A percentile compares a stretch with the other conserved stretches of the same genome.
These are phyloP conservation scores for Hymenoscyphus scutula DNA, from an alignment of 2,329 filamentous ascomycete genomes.

Conservation along the genomic window DNA sequence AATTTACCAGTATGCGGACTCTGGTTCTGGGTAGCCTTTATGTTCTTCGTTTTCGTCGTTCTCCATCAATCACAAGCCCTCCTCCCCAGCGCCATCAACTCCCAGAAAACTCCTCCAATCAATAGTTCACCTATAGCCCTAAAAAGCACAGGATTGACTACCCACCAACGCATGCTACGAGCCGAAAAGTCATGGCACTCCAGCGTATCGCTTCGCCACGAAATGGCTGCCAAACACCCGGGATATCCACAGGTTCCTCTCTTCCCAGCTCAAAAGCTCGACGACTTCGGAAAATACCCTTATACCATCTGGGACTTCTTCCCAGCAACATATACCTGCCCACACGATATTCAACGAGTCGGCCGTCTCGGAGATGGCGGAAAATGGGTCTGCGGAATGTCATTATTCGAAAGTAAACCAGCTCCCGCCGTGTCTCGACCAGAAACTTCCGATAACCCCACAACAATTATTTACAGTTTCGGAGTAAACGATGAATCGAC, in stretches of 20 bases:
- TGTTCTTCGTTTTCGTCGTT: slow-evolving; percentile 28
- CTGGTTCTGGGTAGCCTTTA: slow-evolving; percentile 32
- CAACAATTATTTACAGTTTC: slow-evolving; percentile 40
- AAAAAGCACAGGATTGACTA: slow-evolving; percentile 18
- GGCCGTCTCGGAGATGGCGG: slow-evolving; percentile 43
- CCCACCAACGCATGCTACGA: slow-evolving; percentile 26
- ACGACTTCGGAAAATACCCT: slow-evolving; percentile 29
- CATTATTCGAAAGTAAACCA: slow-evolving; percentile 34
- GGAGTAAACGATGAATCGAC: slow-evolving; percentile 40
- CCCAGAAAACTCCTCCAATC: not conserved
- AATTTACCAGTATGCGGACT: slow-evolving; percentile 24
- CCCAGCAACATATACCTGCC: slow-evolving; percentile 41
- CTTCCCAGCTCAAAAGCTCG: slow-evolving; percentile 27
- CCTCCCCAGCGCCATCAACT: not conserved
- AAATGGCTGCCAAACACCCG: slow-evolving; percentile 26
- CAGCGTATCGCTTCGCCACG: slow-evolving; percentile 27
- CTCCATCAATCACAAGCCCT: slow-evolving; percentile 21
- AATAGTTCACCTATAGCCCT: slow-evolving; percentile 7
- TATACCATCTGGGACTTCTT: slow-evolving; percentile 43
- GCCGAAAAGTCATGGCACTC: slow-evolving; percentile 28
- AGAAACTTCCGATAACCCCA: not conserved
- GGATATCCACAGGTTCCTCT: slow-evolving; percentile 25
- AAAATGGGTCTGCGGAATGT: slow-evolving; percentile 45
- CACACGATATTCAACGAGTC: slow-evolving; percentile 41
- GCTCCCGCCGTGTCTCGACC: slow-evolving; percentile 19